Evolutionary conservation across 129 eudicot genomes (phyloP).

Genomic region (Arctium lappa): DNA sequence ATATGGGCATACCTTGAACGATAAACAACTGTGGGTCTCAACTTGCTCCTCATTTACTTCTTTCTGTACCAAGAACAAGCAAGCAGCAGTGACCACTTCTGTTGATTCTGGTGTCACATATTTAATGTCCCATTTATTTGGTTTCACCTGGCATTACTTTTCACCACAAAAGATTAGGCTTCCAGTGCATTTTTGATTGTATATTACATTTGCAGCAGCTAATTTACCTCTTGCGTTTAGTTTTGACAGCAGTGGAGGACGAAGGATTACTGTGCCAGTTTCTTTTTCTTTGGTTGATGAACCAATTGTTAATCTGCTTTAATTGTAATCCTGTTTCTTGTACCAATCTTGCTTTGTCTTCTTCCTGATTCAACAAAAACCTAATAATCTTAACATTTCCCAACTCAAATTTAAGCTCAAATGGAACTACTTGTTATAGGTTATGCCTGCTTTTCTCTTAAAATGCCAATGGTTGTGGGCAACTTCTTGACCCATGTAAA

Average conservation of each 20-base stretch:
- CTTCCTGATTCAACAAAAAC: slow-evolving; percentile 49
- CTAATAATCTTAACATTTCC: not conserved
- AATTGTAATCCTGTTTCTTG: slow-evolving; percentile 90
- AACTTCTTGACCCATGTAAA: not conserved
- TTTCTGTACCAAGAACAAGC: not conserved
- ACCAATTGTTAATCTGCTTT: slow-evolving; percentile 92
- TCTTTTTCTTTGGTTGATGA: slow-evolving; percentile 89
- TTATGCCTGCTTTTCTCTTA: no score
- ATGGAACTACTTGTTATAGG: no score
- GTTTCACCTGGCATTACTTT: slow-evolving; percentile 70
- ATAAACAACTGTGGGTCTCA: not conserved
- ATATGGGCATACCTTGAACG: not conserved
- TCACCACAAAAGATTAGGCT: slow-evolving; percentile 23
- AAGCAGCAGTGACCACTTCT: slow-evolving; percentile 11
- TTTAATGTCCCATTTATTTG: not conserved
- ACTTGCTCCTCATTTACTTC: not conserved
- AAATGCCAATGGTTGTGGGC: not conserved
- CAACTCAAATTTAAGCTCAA: not conserved
- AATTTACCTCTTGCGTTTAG: slow-evolving; percentile 81
- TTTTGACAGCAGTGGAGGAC: slow-evolving; percentile 63
- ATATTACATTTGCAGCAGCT: not conserved
- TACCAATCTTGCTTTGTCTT: slow-evolving; percentile 84
- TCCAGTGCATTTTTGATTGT: not conserved
- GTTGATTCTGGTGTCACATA: not conserved
- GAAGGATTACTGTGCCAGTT: slow-evolving; percentile 91